These are phyloP conservation scores for Phytopythium montanum DNA, from an alignment of 352 stramenopile species.

Conservation along the genomic window DNA sequence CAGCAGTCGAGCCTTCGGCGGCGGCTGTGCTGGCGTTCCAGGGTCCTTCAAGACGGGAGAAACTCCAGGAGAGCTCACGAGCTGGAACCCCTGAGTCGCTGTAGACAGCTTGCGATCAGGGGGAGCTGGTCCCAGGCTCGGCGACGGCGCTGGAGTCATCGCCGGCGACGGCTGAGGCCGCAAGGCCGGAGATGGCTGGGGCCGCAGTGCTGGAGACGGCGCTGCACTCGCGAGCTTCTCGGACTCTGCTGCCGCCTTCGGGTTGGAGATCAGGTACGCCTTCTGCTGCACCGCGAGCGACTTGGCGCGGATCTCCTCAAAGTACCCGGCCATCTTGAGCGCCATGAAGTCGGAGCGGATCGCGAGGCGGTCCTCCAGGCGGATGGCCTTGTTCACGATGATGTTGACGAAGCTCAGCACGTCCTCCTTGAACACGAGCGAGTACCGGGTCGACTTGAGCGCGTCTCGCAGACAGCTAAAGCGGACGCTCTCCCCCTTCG, in stretches of 20 bases:
- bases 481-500: conserved; percentile 72
- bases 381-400: conserved; percentile 87
- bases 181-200: not conserved
- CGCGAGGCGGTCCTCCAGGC: conserved; percentile 72
- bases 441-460: conserved; percentile 80
- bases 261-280: conserved; percentile 51
- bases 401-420: conserved; percentile 89
- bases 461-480: conserved; percentile 82
- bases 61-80: conserved; percentile 21
- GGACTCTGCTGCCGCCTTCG: conserved; percentile 9
- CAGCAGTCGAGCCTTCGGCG: not conserved
- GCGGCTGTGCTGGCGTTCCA: conserved; percentile 1
- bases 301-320: conserved; percentile 85
- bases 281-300: conserved; percentile 73
- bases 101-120: conserved; percentile 5
- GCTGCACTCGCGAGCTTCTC: conserved; percentile 4
- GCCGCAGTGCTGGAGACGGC: not conserved
- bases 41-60: conserved; percentile 22
- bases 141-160: conserved; percentile 15
- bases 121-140: conserved; percentile 15
- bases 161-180: conserved; percentile 4
- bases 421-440: conserved; percentile 86
- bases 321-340: conserved; percentile 83
- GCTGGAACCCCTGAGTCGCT: not conserved
- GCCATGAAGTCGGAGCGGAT: conserved; percentile 85